Conservation (phyloP, 148 eudicot genomes). For the Amaranthus cruentus region DNA sequence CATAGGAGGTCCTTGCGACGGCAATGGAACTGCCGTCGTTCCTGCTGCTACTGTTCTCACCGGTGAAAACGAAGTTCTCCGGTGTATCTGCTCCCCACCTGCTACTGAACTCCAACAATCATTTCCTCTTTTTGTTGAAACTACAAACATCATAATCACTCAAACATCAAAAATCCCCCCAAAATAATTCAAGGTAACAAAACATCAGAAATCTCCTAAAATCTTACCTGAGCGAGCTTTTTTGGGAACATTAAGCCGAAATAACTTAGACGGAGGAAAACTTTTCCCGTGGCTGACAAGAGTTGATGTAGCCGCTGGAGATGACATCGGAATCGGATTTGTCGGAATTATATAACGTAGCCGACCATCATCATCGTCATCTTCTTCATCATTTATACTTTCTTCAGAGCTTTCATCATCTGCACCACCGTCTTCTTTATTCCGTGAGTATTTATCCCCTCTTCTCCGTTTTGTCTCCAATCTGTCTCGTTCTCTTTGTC, state of each 20-base stretch:
- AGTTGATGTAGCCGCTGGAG: conserved; percentile 25
- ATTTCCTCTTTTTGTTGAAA: conserved; percentile 73
- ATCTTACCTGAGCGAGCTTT: conserved; percentile 83
- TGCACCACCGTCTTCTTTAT: conserved; percentile 34
- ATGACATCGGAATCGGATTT: conserved; percentile 26
- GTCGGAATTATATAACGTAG: conserved; percentile 44
- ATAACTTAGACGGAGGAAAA: conserved; percentile 53
- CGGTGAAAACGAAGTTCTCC: conserved; percentile 58
- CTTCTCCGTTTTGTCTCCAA: conserved; percentile 50
- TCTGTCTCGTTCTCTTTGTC: conserved; percentile 52
- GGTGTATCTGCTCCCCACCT: conserved; percentile 42
- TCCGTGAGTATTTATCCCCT: conserved; percentile 44
- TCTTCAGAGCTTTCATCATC: conserved; percentile 72
- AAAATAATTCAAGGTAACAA: not conserved
- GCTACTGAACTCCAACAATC: conserved; percentile 57
- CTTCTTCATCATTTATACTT: conserved; percentile 71
- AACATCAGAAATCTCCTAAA: too few relatives aligned
- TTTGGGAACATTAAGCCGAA: conserved; percentile 61
- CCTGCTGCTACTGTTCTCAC: conserved; percentile 36
- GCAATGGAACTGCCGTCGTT: conserved; percentile 27
- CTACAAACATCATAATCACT: conserved; percentile 28
- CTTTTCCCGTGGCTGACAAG: conserved; percentile 54
- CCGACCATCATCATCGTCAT: conserved; percentile 49
- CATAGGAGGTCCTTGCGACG: conserved; percentile 27
- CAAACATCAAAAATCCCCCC: not conserved